Evolutionary conservation across 768 basidiomycete genomes (phyloP).

Genomic region (Galerina marginata): DNA sequence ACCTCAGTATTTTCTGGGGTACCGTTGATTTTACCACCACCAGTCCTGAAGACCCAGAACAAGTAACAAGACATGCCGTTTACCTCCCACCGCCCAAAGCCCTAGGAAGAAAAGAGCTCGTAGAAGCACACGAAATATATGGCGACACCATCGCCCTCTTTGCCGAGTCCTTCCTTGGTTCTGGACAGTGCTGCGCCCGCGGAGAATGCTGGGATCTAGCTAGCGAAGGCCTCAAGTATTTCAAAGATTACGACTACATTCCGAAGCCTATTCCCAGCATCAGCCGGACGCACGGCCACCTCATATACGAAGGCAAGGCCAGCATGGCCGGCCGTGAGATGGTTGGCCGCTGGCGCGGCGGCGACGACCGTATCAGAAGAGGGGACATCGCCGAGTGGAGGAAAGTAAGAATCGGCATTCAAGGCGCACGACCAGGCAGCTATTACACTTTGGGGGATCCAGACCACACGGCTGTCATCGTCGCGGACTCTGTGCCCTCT

Average conservation of each 20-base stretch:
- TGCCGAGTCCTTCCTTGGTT: constrained; percentile 49
- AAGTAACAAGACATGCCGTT: constrained; percentile 39
- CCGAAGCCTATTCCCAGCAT: constrained; percentile 53
- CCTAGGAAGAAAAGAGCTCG: constrained; percentile 37
- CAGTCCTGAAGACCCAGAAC: constrained; percentile 34
- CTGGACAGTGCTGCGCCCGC: constrained; percentile 50
- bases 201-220: constrained; percentile 68
- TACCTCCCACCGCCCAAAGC: constrained; percentile 47
- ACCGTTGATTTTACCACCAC: constrained; percentile 41
- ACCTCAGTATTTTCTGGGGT: constrained; percentile 57
- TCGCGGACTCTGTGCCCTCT: constrained; percentile 41
- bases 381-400: constrained; percentile 65
- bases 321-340: constrained; percentile 34
- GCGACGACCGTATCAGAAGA: constrained; percentile 53
- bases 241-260: constrained; percentile 45
- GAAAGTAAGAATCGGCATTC: constrained; percentile 39
- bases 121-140: constrained; percentile 51
- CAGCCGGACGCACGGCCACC: constrained; percentile 58
- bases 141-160: constrained; percentile 54
- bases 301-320: constrained; percentile 51
- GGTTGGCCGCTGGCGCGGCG: constrained; percentile 53
- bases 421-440: constrained; percentile 27
- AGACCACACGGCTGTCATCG: constrained; percentile 60
- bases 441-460: constrained; percentile 50
- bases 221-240: constrained; percentile 50